A percentile compares a stretch with the other conserved stretches of the same genome.
Evolutionary conservation across 1,284 basidiomycete species (phyloP).

Genomic region (Ceratobasidium sp.): DNA sequence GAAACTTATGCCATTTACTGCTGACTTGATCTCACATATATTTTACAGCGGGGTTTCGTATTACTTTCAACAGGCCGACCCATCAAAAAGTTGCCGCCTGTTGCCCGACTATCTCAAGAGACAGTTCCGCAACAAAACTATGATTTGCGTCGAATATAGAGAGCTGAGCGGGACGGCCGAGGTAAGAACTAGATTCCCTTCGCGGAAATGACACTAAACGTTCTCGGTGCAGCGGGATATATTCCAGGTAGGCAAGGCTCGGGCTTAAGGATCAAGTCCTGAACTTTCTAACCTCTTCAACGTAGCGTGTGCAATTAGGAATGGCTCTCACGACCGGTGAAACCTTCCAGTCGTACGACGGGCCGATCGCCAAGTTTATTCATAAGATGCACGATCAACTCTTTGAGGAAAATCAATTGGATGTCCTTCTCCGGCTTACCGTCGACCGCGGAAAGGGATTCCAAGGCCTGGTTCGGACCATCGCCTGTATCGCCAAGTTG

Average conservation of each 20-base stretch:
- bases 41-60: conserved; percentile 24
- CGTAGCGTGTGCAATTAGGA: conserved; percentile 27
- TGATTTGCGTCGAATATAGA: conserved; percentile 44
- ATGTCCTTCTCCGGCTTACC: background rate
- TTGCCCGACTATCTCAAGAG: conserved; percentile 36
- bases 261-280: background rate
- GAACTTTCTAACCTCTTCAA: background rate
- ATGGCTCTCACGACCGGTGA: conserved; percentile 36
- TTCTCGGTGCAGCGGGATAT: conserved; percentile 40
- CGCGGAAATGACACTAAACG: conserved; percentile 1
- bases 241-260: conserved; percentile 43
- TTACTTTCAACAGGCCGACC: conserved; percentile 40
- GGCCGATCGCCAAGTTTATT: conserved; percentile 18
- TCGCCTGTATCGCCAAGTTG: conserved; percentile 22
- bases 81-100: conserved; percentile 23
- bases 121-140: conserved; percentile 41
- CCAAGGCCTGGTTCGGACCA: conserved; percentile 16
- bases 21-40: background rate
- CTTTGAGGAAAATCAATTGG: conserved; percentile 20
- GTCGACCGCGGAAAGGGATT: conserved; percentile 29
- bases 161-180: conserved; percentile 14
- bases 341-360: conserved; percentile 27
- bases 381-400: conserved; percentile 18
- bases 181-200: background rate
- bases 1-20: background rate